These are phyloP conservation scores for Aulographum hederae DNA, from an alignment of 2,329 filamentous ascomycete genomes.

Conservation along the genomic window DNA sequence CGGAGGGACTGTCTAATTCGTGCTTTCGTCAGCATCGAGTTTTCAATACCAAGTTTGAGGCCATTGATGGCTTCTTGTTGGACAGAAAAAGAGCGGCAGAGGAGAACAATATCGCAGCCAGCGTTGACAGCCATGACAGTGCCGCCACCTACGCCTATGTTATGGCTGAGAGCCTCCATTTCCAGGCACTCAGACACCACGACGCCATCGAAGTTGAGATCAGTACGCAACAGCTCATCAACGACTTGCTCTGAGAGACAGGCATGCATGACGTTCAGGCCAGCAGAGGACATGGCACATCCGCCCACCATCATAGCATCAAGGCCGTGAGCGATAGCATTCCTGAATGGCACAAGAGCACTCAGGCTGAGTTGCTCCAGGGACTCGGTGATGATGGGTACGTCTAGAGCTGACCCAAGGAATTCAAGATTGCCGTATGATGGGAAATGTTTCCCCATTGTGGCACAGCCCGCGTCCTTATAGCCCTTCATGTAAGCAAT, in stretches of 20 bases:
- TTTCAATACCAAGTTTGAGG: slow-evolving; percentile 74
- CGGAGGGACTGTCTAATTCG: slow-evolving; percentile 65
- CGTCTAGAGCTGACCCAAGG: slow-evolving; percentile 73
- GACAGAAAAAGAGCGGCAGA: slow-evolving; percentile 74
- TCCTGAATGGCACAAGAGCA: slow-evolving; percentile 78
- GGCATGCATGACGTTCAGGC: slow-evolving; percentile 89
- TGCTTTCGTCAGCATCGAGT: slow-evolving; percentile 67
- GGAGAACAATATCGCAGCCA: slow-evolving; percentile 77
- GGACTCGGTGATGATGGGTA: slow-evolving; percentile 90
- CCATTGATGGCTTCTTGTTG: slow-evolving; percentile 86
- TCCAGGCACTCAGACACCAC: slow-evolving; percentile 91
- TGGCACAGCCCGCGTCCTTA: slow-evolving; percentile 74
- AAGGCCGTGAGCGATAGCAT: slow-evolving; percentile 69
- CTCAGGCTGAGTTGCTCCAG: slow-evolving; percentile 84
- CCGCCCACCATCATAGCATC: slow-evolving; percentile 95
- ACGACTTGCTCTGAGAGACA: slow-evolving; percentile 88
- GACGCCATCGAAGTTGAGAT: slow-evolving; percentile 78
- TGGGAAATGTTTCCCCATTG: slow-evolving; percentile 90
- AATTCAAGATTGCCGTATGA: slow-evolving; percentile 94
- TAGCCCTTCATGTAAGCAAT: slow-evolving; percentile 85
- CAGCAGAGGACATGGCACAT: slow-evolving; percentile 77
- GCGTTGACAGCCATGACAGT: slow-evolving; percentile 97
- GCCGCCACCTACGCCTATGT: slow-evolving; percentile 90
- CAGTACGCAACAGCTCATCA: slow-evolving; percentile 70
- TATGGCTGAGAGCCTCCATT: slow-evolving; percentile 90